Conservation (phyloP, 768 basidiomycete genomes). For the Sarcodon aspratus region DNA sequence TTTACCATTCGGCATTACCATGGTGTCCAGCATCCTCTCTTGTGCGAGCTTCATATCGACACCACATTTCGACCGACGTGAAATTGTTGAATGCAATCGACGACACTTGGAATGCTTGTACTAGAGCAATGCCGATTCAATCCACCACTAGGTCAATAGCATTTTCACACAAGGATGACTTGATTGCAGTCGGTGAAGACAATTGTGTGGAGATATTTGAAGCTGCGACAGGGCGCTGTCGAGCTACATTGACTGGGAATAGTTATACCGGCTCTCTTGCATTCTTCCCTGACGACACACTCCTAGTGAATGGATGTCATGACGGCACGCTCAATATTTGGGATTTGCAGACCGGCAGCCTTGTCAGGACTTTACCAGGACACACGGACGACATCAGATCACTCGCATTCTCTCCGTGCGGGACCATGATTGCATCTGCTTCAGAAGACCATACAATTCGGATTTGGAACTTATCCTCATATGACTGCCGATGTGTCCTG, state of each 20-base stretch:
- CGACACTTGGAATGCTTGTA: neutral
- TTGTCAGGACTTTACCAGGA: conserved; percentile 2
- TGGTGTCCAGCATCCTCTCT: neutral
- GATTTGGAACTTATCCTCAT: neutral
- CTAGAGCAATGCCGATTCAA: neutral
- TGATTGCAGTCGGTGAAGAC: neutral
- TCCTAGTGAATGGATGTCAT: conserved; percentile 5
- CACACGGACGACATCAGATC: conserved; percentile 3
- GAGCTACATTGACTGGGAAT: conserved; percentile 3
- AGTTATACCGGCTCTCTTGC: conserved; percentile 4
- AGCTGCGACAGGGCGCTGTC: conserved; percentile 1
- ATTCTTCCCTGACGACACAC: conserved; percentile 9
- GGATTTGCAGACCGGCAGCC: conserved; percentile 5
- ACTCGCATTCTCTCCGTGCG: neutral
- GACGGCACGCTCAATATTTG: conserved; percentile 8
- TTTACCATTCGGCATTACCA: conserved; percentile 4
- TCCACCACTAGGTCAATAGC: neutral
- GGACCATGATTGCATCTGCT: neutral
- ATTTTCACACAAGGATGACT: neutral
- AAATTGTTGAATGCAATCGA: neutral
- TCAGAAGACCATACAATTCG: neutral
- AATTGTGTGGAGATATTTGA: conserved; percentile 6
- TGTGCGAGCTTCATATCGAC: neutral
- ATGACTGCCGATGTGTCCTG: too few species aligned
- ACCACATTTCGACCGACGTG: neutral